A percentile compares a stretch with the other conserved stretches of the same genome.
phyloP scores from a whole-genome alignment of 2,329 filamentous ascomycete species.

The Cordyceps pruinosa region DNA sequence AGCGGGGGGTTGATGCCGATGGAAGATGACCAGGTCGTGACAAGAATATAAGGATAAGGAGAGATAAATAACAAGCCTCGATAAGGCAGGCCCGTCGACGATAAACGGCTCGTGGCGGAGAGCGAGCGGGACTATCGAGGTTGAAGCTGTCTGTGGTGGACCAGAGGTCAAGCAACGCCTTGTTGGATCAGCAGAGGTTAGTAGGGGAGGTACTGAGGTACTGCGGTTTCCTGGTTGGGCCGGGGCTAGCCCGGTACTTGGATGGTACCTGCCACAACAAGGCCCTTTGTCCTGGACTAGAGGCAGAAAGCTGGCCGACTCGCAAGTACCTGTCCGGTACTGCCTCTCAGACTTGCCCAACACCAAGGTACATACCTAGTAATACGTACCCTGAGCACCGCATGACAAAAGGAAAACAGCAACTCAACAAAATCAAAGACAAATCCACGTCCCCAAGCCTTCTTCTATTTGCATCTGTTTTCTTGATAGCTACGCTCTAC shows the following conservation, averaged over 20 bases:
- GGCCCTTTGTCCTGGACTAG: background rate
- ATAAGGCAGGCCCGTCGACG: too few relatives aligned
- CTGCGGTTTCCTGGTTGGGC: background rate
- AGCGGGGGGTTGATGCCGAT: background rate
- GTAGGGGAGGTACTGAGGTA: background rate
- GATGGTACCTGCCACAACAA: too few relatives aligned
- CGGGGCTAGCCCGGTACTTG: background rate
- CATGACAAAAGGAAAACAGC: too few relatives aligned
- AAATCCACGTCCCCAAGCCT: too few relatives aligned
- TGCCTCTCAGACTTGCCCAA: too few relatives aligned
- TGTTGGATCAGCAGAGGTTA: background rate
- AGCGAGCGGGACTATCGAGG: slow-evolving; percentile 3
- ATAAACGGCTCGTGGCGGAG: slow-evolving; percentile 3
- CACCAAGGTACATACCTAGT: too few relatives aligned
- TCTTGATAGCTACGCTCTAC: too few relatives aligned
- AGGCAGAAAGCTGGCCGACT: background rate
- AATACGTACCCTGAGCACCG: too few relatives aligned
- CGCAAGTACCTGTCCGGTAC: background rate
- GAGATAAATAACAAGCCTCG: too few relatives aligned
- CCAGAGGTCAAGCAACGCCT: too few relatives aligned
- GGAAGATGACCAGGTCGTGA: background rate
- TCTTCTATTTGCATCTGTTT: too few relatives aligned
- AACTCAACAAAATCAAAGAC: too few relatives aligned
- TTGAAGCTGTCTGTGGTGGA: background rate
- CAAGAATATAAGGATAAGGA: background rate